phyloP scores from a whole-genome alignment of 2,329 filamentous ascomycete species.

The Aspergillus thermomutatus region DNA sequence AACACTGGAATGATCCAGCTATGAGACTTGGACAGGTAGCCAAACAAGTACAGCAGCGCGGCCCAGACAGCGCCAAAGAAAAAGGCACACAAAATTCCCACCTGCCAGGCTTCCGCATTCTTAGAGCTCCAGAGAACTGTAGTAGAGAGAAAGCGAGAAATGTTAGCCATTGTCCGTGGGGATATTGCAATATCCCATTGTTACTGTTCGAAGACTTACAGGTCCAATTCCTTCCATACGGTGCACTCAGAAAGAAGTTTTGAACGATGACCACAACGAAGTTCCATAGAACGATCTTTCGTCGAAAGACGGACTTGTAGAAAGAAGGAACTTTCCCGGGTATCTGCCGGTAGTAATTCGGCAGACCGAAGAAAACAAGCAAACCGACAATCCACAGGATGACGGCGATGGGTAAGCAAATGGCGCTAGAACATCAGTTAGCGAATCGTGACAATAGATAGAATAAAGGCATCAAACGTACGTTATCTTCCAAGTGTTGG shows the following conservation, averaged over 20 bases:
- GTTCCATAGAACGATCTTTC: slow-evolving; percentile 67
- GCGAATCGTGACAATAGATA: neutral
- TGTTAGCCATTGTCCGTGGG: neutral
- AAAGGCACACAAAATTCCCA: slow-evolving; percentile 49
- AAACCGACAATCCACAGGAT: slow-evolving; percentile 56
- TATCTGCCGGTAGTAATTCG: slow-evolving; percentile 63
- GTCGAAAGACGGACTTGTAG: slow-evolving; percentile 59
- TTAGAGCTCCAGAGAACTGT: slow-evolving; percentile 56
- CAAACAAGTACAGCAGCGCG: slow-evolving; percentile 45
- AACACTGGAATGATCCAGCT: slow-evolving; percentile 67
- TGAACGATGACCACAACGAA: slow-evolving; percentile 62
- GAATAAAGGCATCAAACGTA: slow-evolving; percentile 16
- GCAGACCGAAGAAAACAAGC: slow-evolving; percentile 59
- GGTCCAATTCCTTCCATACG: slow-evolving; percentile 65
- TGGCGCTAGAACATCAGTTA: slow-evolving; percentile 38
- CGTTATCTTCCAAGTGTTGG: slow-evolving; percentile 46
- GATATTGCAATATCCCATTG: neutral
- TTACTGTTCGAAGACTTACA: slow-evolving; percentile 36
- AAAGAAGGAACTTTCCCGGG: slow-evolving; percentile 64
- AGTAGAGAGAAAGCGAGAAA: neutral
- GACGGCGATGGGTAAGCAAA: slow-evolving; percentile 57
- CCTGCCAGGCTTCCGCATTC: slow-evolving; percentile 55
- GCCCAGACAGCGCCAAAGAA: slow-evolving; percentile 58
- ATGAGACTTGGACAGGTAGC: slow-evolving; percentile 56
- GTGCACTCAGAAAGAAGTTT: slow-evolving; percentile 65